A percentile compares a stretch with the other conserved stretches of the same genome.
These are phyloP conservation scores for Thyridium curvatum DNA, from an alignment of 2,329 filamentous ascomycete genomes.

Conservation along the genomic window DNA sequence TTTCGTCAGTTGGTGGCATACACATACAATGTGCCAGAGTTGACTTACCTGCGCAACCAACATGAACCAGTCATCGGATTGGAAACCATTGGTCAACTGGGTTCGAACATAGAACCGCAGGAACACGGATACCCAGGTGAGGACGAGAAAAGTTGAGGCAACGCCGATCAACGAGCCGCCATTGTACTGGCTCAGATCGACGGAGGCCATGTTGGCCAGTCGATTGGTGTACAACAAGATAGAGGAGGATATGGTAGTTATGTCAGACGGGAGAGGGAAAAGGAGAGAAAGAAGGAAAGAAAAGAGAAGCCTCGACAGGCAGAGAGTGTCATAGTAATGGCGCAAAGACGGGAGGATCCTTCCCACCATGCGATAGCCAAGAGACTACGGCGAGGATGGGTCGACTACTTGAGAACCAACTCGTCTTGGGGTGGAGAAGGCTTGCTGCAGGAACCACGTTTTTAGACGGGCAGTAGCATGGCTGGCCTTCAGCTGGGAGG, in stretches of 20 bases:
- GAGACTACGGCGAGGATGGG: not conserved
- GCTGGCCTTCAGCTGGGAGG: too few species aligned
- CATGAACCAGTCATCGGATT: conserved; percentile 50
- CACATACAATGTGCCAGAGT: conserved; percentile 7
- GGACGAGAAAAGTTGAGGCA: conserved; percentile 26
- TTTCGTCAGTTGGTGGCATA: too few species aligned
- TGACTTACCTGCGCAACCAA: conserved; percentile 35
- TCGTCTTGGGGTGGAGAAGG: too few species aligned
- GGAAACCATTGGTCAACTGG: conserved; percentile 36
- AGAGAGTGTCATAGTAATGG: not conserved
- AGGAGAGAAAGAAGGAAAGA: not conserved
- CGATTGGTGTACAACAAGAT: conserved; percentile 4
- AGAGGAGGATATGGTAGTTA: conserved; percentile 3
- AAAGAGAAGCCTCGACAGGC: not conserved
- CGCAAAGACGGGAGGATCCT: not conserved
- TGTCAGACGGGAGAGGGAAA: not conserved
- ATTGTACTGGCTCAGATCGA: conserved; percentile 31
- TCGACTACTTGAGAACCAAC: too few species aligned
- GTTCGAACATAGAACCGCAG: conserved; percentile 37
- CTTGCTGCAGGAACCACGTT: too few species aligned
- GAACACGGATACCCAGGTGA: conserved; percentile 35
- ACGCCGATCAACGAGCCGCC: conserved; percentile 27
- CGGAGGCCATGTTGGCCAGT: conserved; percentile 20
- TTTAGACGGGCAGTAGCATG: too few species aligned
- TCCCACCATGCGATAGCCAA: not conserved